phyloP scores from a whole-genome alignment of 2,329 filamentous ascomycete genomes.

The Pseudogymnoascus sp. region DNA sequence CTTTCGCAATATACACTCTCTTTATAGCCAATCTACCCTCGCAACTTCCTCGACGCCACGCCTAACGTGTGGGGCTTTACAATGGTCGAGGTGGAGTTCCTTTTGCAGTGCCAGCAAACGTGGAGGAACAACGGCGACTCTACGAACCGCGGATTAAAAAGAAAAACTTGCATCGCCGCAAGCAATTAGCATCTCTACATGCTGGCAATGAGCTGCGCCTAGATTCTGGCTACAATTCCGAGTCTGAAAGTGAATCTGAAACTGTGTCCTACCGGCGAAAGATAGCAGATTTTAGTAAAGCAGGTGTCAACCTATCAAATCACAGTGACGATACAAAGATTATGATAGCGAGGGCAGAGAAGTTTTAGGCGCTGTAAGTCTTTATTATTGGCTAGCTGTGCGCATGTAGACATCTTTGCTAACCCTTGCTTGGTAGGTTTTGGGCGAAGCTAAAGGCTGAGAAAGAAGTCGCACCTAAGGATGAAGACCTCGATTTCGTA shows the following conservation, averaged over 20 bases:
- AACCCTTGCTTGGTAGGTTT: constrained; percentile 14
- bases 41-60: not conserved
- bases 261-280: constrained; percentile 16
- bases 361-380: constrained; percentile 17
- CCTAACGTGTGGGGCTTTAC: not conserved
- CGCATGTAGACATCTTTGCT: constrained; percentile 11
- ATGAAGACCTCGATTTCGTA: not conserved
- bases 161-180: not conserved
- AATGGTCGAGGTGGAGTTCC: not conserved
- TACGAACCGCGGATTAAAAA: not conserved
- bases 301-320: constrained; percentile 18
- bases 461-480: not conserved
- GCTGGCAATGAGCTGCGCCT: not conserved
- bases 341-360: constrained; percentile 17
- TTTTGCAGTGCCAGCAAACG: not conserved
- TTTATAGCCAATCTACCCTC: not conserved
- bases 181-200: not conserved
- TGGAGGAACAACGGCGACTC: not conserved
- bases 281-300: constrained; percentile 15
- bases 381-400: constrained; percentile 8
- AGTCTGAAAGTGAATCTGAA: constrained; percentile 12
- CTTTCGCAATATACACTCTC: not conserved
- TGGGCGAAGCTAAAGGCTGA: constrained; percentile 10
- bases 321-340: constrained; percentile 14
- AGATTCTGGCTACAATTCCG: constrained; percentile 17